Evolutionary conservation across 192 early-diverging fungal species (phyloP).

Genomic region (Geranomyces variabilis): DNA sequence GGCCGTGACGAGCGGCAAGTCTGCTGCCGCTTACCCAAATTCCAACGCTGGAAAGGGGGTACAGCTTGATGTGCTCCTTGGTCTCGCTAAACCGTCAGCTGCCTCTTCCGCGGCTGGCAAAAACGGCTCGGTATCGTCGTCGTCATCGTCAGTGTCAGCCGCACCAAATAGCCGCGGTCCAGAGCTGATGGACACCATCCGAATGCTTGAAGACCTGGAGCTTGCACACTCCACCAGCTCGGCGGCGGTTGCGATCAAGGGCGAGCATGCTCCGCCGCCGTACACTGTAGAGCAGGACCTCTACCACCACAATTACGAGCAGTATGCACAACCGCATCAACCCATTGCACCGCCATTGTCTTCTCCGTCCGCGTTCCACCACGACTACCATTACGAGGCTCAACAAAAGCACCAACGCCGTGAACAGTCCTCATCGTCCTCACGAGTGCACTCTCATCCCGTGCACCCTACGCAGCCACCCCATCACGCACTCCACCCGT

Average conservation of each 20-base stretch:
- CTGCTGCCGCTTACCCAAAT: not conserved
- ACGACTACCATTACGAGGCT: not conserved
- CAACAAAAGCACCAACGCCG: not conserved
- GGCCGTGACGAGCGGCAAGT: not conserved
- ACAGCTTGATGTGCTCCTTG: not conserved
- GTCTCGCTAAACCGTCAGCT: not conserved
- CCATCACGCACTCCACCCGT: not conserved
- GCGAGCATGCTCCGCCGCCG: not conserved
- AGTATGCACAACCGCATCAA: not conserved
- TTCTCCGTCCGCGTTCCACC: not conserved
- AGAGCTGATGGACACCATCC: constrained; percentile 5
- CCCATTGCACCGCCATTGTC: not conserved
- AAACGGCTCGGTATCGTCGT: not conserved
- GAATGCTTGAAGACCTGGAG: constrained; percentile 11
- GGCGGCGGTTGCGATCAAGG: not conserved
- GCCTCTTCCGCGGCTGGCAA: not conserved
- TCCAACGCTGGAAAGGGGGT: not conserved
- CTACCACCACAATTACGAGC: not conserved
- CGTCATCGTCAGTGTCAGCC: not conserved
- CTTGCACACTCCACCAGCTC: not conserved
- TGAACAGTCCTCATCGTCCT: not conserved
- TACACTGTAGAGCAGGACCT: not conserved
- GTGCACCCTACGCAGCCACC: not conserved
- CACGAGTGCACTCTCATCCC: not conserved
- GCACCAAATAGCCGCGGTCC: not conserved